These are phyloP conservation scores for Sugiyamaella marilandica DNA, from an alignment of 805 yeast genomes.

Conservation along the genomic window DNA sequence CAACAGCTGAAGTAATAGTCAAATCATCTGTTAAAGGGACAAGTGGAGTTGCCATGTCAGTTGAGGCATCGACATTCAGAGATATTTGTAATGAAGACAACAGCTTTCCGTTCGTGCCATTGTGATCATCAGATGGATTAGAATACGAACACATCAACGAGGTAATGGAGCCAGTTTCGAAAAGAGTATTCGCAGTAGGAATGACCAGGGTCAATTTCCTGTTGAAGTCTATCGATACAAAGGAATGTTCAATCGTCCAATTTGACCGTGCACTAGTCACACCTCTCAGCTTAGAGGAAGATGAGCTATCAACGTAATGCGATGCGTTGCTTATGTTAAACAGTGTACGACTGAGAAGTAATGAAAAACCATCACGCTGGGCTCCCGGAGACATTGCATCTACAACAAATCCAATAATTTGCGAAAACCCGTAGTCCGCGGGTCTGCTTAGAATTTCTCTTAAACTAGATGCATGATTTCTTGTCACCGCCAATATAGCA, in stretches of 20 bases:
- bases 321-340: conserved; percentile 23
- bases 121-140: not conserved
- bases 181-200: conserved; percentile 33
- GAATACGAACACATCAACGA: conserved; percentile 16
- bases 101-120: not conserved
- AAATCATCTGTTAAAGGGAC: conserved; percentile 27
- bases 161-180: conserved; percentile 23
- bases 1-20: conserved; percentile 45
- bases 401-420: conserved; percentile 26
- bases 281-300: conserved; percentile 9
- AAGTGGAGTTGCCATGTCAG: conserved; percentile 12
- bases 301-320: conserved; percentile 5
- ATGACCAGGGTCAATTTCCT: not conserved
- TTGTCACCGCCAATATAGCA: conserved; percentile 32
- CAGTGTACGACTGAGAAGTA: conserved; percentile 18
- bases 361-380: conserved; percentile 30
- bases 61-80: not conserved
- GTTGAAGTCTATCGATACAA: conserved; percentile 5
- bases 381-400: conserved; percentile 32
- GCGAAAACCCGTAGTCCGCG: conserved; percentile 17
- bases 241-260: conserved; percentile 15
- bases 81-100: conserved; percentile 7
- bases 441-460: conserved; percentile 11
- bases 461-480: conserved; percentile 32
- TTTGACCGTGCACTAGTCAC: conserved; percentile 15